Percentiles rank a stretch among this genome's conserved stretches.
Evolutionary conservation across 139 green algal genomes (phyloP).

Genomic region (Mesotaenium endlicherianum): DNA sequence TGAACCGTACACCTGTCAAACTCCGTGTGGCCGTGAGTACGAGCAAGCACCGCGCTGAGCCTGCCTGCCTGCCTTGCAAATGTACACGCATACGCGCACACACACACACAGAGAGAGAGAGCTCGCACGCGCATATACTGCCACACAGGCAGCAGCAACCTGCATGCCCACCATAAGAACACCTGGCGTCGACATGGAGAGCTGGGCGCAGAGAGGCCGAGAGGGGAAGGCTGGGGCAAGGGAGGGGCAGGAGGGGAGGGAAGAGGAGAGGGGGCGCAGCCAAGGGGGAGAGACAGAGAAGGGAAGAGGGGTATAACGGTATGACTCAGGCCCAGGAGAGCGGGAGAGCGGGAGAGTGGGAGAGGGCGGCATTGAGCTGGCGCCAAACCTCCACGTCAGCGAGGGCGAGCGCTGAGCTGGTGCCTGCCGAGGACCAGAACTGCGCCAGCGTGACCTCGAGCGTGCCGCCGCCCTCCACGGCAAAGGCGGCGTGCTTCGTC

Average conservation of each 20-base stretch:
- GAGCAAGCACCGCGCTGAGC: neutral
- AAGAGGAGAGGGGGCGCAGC: too few species aligned
- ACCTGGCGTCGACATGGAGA: too few species aligned
- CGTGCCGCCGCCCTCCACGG: slow-evolving; percentile 61
- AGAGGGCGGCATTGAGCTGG: too few species aligned
- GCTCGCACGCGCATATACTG: neutral
- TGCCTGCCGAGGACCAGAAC: slow-evolving; percentile 71
- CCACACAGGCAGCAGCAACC: neutral
- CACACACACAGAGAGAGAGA: neutral
- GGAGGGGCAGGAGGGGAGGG: neutral
- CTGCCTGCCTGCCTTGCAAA: neutral
- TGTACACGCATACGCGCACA: neutral
- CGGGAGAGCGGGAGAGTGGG: too few species aligned
- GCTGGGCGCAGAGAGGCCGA: neutral
- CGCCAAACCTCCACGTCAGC: slow-evolving; percentile 61
- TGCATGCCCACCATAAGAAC: neutral
- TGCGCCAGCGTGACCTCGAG: slow-evolving; percentile 82
- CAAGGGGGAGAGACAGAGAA: too few species aligned
- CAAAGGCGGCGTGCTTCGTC: neutral
- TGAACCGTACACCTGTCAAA: too few species aligned
- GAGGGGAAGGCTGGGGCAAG: neutral
- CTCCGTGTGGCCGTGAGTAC: neutral
- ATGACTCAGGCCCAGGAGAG: neutral
- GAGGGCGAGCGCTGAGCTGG: neutral
- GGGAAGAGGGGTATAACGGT: neutral